Evolutionary conservation across 176 grass and related monocot species (phyloP), one percentile per base, ranked within the genome.

Genomic region (Rhynchospora pubera): DNA sequence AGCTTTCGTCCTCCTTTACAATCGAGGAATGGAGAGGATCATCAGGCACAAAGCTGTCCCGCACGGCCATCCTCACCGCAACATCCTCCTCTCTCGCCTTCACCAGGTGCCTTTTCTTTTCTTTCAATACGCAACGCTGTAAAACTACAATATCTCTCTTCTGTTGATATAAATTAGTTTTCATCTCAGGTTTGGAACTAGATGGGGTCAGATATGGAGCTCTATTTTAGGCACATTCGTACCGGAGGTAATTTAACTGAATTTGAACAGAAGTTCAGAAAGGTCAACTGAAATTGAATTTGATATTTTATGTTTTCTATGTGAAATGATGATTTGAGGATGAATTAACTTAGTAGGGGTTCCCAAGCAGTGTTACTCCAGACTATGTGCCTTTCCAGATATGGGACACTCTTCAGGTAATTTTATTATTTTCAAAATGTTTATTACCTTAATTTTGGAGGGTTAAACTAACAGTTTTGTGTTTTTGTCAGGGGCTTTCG

Each of bases 21-120:
- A 66, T 99, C 51, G 89, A 99, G 89, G 96, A 95, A 82, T 99
- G 96, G 96, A 87, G 90, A 46, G 92, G 92, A 85, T 95, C 96
- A 24, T 87, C 92, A 32, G 82, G 75, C 68, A 64, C 92, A 24
- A 74, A 93, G 77, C 91, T 99, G 62, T 94, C 91, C 39, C 89
- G 85, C 75, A 95, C 92, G 39, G 89, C 91, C 52, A 84, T 99
- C 79, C 82, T 99, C 87, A 95, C 90, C 65, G 91, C 82, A 23
- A 89, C 91, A 85, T 23, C 68, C n/a, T 93, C 96, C 70, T 90
- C 90, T 34, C 89, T 93, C 82, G 78, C 87, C 82, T 43, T 87
- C 58, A 56, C 58, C 62, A 97, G 91, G 94, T 76, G 44, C 21
- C 51, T 86, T 26, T 80, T 53, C 46, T 21, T 66, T 28, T 19